Percentiles rank a stretch among this genome's conserved stretches.
phyloP scores from a whole-genome alignment of 306 rosid species.

The Psophocarpus tetragonolobus region DNA sequence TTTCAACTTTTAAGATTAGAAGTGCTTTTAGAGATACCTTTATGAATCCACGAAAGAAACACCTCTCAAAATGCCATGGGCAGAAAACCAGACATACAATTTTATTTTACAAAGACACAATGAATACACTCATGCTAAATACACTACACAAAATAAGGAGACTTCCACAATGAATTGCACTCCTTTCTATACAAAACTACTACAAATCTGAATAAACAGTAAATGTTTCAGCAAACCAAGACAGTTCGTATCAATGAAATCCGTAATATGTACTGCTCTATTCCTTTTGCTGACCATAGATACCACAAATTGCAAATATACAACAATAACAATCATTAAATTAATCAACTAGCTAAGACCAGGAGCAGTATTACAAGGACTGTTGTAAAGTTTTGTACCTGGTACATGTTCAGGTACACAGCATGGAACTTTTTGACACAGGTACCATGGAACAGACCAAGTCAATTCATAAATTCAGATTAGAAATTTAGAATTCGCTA shows the following conservation, averaged over 20 bases:
- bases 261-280: background rate
- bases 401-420: background rate
- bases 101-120: background rate
- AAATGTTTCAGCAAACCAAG: too few relatives aligned
- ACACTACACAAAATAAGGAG: background rate
- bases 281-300: background rate
- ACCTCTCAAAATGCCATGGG: background rate
- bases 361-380: background rate
- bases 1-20: background rate
- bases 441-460: background rate
- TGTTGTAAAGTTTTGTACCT: background rate
- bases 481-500: background rate
- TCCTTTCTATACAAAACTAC: background rate
- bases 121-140: background rate
- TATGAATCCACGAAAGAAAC: background rate
- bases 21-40: background rate
- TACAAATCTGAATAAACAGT: too few relatives aligned
- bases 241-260: background rate
- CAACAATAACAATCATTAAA: background rate
- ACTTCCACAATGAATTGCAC: background rate
- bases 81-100: background rate
- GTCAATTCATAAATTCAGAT: background rate
- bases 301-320: background rate
- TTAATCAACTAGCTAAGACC: background rate
- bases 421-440: background rate